Conservation (phyloP, 1,284 basidiomycete species). For the Cryptococcus wingfieldii region DNA sequence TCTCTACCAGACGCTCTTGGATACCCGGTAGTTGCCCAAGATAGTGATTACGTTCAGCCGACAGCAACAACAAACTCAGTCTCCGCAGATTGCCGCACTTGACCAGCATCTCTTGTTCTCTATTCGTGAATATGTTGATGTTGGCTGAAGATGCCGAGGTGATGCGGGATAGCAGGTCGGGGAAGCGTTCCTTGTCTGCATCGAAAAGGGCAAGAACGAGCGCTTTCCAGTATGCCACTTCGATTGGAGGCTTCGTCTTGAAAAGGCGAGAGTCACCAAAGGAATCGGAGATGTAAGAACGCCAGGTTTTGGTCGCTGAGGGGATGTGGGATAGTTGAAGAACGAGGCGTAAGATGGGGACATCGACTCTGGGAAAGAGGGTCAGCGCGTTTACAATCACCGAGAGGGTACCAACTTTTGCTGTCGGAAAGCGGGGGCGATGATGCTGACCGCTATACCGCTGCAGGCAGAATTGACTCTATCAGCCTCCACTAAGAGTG, state of each 20-base stretch:
- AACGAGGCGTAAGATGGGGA: slow-evolving; percentile 58
- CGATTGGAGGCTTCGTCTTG: slow-evolving; percentile 56
- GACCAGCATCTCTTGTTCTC: slow-evolving; percentile 85
- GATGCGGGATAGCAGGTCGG: slow-evolving; percentile 75
- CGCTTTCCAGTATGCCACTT: slow-evolving; percentile 64
- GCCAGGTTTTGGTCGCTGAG: slow-evolving; percentile 79
- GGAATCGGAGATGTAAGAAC: slow-evolving; percentile 69
- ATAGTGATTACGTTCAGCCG: slow-evolving; percentile 85
- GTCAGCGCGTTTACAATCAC: neutral
- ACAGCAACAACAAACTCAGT: slow-evolving; percentile 76
- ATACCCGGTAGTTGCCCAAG: slow-evolving; percentile 84
- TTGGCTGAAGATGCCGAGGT: slow-evolving; percentile 84
- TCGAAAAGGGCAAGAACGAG: slow-evolving; percentile 78
- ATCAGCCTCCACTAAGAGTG: slow-evolving; percentile 79
- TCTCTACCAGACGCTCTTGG: slow-evolving; percentile 94
- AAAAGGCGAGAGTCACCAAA: slow-evolving; percentile 86
- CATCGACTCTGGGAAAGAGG: slow-evolving; percentile 39
- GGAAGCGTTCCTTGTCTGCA: slow-evolving; percentile 78
- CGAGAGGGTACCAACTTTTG: slow-evolving; percentile 23
- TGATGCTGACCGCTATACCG: slow-evolving; percentile 79
- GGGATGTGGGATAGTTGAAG: slow-evolving; percentile 74
- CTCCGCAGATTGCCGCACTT: slow-evolving; percentile 85
- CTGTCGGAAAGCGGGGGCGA: slow-evolving; percentile 64
- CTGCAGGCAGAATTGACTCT: slow-evolving; percentile 71
- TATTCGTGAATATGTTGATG: slow-evolving; percentile 96